phyloP scores from a whole-genome alignment of 2,329 filamentous ascomycete species.

The Aspergillus sojae region DNA sequence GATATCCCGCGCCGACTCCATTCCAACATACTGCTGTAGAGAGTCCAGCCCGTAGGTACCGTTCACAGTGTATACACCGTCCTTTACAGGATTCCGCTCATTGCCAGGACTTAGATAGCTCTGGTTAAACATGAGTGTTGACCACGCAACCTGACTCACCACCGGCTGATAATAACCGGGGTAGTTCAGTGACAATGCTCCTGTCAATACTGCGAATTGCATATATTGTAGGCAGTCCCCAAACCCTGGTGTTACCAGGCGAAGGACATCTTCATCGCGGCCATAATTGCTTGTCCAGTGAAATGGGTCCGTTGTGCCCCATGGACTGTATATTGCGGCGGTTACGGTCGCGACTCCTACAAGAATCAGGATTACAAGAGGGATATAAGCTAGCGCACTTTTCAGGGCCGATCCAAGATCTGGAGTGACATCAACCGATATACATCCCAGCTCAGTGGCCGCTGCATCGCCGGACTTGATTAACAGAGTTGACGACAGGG shows the following conservation, averaged over 20 bases:
- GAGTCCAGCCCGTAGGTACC: conserved; percentile 77
- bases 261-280: conserved; percentile 84
- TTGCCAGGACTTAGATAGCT: conserved; percentile 75
- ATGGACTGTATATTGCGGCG: conserved; percentile 86
- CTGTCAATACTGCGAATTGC: conserved; percentile 86
- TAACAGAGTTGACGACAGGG: conserved; percentile 72
- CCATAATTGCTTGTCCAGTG: conserved; percentile 98
- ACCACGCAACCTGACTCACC: conserved; percentile 86
- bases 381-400: conserved; percentile 73
- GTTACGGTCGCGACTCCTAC: conserved; percentile 81
- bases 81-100: conserved; percentile 68
- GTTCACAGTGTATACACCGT: conserved; percentile 85
- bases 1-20: conserved; percentile 74
- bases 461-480: conserved; percentile 73
- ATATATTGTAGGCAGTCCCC: conserved; percentile 97
- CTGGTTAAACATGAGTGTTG: conserved; percentile 86
- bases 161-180: conserved; percentile 94
- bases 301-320: conserved; percentile 88
- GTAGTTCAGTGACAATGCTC: conserved; percentile 83
- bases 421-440: conserved; percentile 81
- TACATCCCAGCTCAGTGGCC: conserved; percentile 71
- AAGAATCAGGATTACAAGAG: conserved; percentile 74
- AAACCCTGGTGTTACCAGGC: conserved; percentile 92
- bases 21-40: conserved; percentile 79
- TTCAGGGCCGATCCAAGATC: conserved; percentile 71